A percentile compares a stretch with the other conserved stretches of the same genome.
Conservation (phyloP, 768 basidiomycete genomes). For the Suillus luteus region DNA sequence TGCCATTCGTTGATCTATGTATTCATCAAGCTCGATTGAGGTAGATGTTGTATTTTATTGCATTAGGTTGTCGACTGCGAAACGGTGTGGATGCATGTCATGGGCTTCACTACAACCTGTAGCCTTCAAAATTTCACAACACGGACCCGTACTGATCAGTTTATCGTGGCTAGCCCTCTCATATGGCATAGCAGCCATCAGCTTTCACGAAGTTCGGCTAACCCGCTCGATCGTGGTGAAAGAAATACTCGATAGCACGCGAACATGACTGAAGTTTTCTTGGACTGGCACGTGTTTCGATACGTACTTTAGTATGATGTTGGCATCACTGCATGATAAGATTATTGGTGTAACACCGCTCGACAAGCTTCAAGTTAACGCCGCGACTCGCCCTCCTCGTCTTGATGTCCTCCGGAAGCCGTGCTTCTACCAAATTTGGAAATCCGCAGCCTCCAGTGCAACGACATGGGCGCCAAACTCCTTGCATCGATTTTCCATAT, state of each 20-base stretch:
- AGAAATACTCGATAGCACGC: too few species aligned
- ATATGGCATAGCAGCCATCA: background rate
- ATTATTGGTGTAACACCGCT: background rate
- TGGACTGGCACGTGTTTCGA: background rate
- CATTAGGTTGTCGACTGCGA: background rate
- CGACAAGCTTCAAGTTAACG: background rate
- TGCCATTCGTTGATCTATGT: background rate
- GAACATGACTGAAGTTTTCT: background rate
- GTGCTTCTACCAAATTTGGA: background rate
- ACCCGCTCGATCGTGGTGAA: background rate
- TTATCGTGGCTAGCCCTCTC: background rate
- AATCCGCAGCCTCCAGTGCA: background rate
- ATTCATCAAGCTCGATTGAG: conserved; percentile 1
- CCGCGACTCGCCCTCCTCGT: background rate
- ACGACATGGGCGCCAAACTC: background rate
- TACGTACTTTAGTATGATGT: too few species aligned
- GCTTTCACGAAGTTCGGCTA: background rate
- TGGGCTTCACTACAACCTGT: background rate
- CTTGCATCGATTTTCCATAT: background rate
- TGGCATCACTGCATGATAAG: background rate
- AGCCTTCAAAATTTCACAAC: background rate
- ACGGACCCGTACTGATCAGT: background rate
- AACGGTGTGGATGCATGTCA: background rate
- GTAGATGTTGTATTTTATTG: conserved; percentile 2
- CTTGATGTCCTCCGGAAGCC: background rate